phyloP scores from a whole-genome alignment of 2,329 filamentous ascomycete genomes.

The Stagonosporopsis rhizophila region DNA sequence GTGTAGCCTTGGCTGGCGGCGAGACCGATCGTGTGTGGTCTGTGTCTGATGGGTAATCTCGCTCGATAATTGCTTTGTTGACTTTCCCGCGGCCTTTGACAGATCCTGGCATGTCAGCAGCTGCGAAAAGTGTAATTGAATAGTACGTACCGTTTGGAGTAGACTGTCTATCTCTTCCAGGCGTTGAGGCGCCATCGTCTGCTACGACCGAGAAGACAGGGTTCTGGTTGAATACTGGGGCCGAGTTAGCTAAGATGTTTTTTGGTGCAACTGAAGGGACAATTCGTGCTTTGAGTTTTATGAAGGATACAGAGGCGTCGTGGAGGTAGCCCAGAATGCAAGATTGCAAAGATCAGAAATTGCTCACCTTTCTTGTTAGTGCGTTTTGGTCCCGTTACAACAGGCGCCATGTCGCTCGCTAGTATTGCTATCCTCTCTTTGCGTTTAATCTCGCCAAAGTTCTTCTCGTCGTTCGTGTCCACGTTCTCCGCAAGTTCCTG shows the following conservation, averaged over 20 bases:
- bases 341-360: too few relatives aligned
- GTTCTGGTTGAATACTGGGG: conserved; percentile 50
- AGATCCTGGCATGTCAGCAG: conserved; percentile 35
- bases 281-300: too few relatives aligned
- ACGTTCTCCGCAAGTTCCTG: conserved; percentile 75
- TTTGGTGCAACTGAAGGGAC: background rate
- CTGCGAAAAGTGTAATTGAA: background rate
- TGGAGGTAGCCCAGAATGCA: background rate
- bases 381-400: conserved; percentile 62
- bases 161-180: conserved; percentile 49
- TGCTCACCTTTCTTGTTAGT: conserved; percentile 56
- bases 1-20: conserved; percentile 49
- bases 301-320: background rate
- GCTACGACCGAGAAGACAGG: conserved; percentile 51
- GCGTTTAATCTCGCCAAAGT: conserved; percentile 76
- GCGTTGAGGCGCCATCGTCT: conserved; percentile 50
- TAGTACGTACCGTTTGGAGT: conserved; percentile 45
- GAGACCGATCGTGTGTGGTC: conserved; percentile 57
- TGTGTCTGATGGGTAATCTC: conserved; percentile 53
- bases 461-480: conserved; percentile 72
- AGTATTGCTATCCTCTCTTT: conserved; percentile 75
- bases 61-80: conserved; percentile 43
- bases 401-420: conserved; percentile 74
- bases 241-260: conserved; percentile 8
- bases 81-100: conserved; percentile 46